A percentile compares a stretch with the other conserved stretches of the same genome.
phyloP scores from a whole-genome alignment of 352 stramenopile genomes.

The Globisporangium irregulare region DNA sequence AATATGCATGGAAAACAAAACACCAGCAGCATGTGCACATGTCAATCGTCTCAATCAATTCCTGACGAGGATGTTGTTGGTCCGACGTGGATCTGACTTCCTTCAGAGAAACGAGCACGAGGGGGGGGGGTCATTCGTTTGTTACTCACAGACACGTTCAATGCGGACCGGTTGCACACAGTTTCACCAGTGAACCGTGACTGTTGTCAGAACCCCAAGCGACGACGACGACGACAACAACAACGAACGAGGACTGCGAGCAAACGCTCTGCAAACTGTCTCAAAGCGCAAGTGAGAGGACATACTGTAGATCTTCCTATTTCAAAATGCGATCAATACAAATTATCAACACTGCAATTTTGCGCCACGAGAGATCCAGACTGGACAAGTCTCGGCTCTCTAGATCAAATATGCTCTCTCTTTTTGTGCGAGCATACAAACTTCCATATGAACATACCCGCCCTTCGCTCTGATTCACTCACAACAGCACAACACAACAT shows the following conservation, averaged over 20 bases:
- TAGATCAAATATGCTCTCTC: not conserved
- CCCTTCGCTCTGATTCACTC: slow-evolving; percentile 1
- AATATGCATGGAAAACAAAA: too few species aligned
- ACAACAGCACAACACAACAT: not conserved
- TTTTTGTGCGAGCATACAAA: not conserved
- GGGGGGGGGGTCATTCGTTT: not conserved
- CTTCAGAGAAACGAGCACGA: not conserved
- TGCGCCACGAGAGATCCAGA: not conserved
- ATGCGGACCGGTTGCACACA: not conserved
- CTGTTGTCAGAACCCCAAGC: not conserved
- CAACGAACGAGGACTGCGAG: not conserved
- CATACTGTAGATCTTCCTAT: not conserved
- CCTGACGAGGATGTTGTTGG: not conserved
- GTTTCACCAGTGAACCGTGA: not conserved
- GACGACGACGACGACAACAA: not conserved
- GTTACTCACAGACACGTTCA: not conserved
- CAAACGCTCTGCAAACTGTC: not conserved
- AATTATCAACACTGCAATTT: not conserved
- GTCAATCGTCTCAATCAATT: not conserved
- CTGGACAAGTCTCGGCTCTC: not conserved
- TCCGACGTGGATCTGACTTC: not conserved
- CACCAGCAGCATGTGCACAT: too few species aligned
- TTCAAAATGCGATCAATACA: not conserved
- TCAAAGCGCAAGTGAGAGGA: not conserved
- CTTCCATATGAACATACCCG: not conserved